Percentiles rank a stretch among this genome's conserved stretches.
Evolutionary conservation across 331 rosid genomes (phyloP).

Genomic region (Telfairia occidentalis): DNA sequence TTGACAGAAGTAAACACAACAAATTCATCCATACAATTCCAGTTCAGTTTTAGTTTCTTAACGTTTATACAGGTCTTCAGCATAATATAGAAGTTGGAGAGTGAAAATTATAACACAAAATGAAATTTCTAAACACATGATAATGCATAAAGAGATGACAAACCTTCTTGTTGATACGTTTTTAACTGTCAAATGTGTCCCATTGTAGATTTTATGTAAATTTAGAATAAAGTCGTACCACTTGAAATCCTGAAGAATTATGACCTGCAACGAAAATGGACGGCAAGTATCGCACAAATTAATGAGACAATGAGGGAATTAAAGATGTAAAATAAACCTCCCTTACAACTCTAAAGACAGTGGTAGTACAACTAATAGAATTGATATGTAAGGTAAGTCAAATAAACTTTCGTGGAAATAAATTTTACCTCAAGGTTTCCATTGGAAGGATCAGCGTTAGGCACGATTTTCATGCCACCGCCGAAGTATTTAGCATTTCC

Average conservation of each 20-base stretch:
- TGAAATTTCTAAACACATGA: not conserved
- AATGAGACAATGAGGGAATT: not conserved
- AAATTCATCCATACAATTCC: not conserved
- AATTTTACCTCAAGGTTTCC: constrained; percentile 59
- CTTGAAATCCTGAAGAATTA: constrained; percentile 76
- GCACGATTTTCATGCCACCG: constrained; percentile 93
- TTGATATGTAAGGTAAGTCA: too few species aligned
- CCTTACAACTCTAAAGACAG: too few species aligned
- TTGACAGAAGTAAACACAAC: not conserved
- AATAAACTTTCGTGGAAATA: constrained; percentile 3
- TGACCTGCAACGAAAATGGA: constrained; percentile 39
- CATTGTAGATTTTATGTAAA: constrained; percentile 62
- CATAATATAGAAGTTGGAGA: not conserved
- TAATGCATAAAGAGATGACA: constrained; percentile 2
- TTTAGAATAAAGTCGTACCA: constrained; percentile 83
- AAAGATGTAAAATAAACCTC: constrained; percentile 4
- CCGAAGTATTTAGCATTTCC: constrained; percentile 96
- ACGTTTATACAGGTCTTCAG: not conserved
- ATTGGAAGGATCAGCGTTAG: constrained; percentile 58
- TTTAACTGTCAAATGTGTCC: constrained; percentile 67
- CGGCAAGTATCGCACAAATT: not conserved
- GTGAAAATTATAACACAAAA: not conserved
- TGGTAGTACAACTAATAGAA: too few species aligned
- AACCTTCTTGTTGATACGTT: constrained; percentile 78
- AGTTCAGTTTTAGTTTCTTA: not conserved